Evolutionary conservation across 2,329 filamentous ascomycete species (phyloP), one percentile per base, ranked within the genome.

Genomic region (Claviceps capensis): DNA sequence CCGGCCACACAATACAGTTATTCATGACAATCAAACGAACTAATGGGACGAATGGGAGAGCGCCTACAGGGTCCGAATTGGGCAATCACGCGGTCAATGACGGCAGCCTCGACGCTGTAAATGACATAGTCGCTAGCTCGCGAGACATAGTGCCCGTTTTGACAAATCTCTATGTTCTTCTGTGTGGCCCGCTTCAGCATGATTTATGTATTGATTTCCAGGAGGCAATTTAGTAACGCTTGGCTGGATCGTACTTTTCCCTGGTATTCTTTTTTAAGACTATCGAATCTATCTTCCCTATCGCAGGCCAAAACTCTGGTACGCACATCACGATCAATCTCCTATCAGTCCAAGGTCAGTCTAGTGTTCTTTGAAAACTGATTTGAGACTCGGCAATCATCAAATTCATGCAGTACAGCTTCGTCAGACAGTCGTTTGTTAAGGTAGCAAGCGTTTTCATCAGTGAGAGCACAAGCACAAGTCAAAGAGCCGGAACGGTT

Each of bases 361-460:
- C 19, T 38, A 3, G 4, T 40, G 17, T 36, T 8, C 9, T 47
- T 36, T 16, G 4, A 16, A 19, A 9, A 2, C 17, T 36, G n/a
- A 7, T 9, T 19, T 14, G 9, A 36, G 13, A 19, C 8, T 22
- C 4, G 2, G 34, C 11, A 37, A 38, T 16, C 11, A 23, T 22
- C 26, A 30, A 47, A 40, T 40, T 41, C 22, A 42, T n/a, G 19
- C 37, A 30, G 49, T 43, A 22, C 51, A 45, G 53, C 50, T 61
- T 58, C 64, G 76, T 96, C 91, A 96, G 91, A 96, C 86, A 85
- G 80, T 79, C 76, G 67, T 82, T 65, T 66, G 58, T 60, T 71
- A 85, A 96, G 91, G 91, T 97, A 97, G 91, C 91, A 88, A 93
- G 86, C 83, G 76, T 82, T 95, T 85, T 94, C 91, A 96, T 96